A percentile compares a stretch with the other conserved stretches of the same genome.
Evolutionary conservation across 495 filamentous ascomycete species (phyloP).

Genomic region (Chaetomidium leptoderma): DNA sequence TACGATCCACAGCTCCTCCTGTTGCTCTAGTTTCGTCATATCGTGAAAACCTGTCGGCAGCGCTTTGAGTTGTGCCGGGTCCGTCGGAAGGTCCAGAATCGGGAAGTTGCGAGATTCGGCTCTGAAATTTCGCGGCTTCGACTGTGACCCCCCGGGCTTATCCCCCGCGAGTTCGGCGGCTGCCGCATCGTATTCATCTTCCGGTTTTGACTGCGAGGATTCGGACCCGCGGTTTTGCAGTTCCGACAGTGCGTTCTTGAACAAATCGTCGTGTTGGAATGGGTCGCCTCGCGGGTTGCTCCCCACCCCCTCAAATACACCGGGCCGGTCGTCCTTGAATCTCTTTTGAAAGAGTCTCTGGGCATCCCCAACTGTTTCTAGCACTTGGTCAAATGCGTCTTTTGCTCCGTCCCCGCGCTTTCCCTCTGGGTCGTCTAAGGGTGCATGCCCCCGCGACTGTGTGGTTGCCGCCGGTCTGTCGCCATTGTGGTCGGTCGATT

Average conservation of each 20-base stretch:
- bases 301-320: not conserved
- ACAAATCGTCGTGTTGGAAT: too few species aligned
- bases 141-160: too few species aligned
- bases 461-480: not conserved
- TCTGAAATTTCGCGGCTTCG: not conserved
- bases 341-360: not conserved
- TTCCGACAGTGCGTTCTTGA: too few species aligned
- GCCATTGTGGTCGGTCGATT: not conserved
- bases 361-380: not conserved
- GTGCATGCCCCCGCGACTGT: not conserved
- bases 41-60: slow-evolving; percentile 13
- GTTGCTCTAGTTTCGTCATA: slow-evolving; percentile 15
- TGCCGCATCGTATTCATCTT: not conserved
- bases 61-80: slow-evolving; percentile 2
- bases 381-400: not conserved
- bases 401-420: too few species aligned
- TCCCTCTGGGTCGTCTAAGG: not conserved
- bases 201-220: not conserved
- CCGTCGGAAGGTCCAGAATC: not conserved
- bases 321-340: not conserved
- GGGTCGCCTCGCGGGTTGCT: not conserved
- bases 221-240: not conserved
- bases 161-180: not conserved
- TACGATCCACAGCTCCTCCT: slow-evolving; percentile 16
- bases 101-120: not conserved